Base-by-base conservation (phyloP, 192 early-diverging fungal genomes). In the Coemansia sp. region DNA sequence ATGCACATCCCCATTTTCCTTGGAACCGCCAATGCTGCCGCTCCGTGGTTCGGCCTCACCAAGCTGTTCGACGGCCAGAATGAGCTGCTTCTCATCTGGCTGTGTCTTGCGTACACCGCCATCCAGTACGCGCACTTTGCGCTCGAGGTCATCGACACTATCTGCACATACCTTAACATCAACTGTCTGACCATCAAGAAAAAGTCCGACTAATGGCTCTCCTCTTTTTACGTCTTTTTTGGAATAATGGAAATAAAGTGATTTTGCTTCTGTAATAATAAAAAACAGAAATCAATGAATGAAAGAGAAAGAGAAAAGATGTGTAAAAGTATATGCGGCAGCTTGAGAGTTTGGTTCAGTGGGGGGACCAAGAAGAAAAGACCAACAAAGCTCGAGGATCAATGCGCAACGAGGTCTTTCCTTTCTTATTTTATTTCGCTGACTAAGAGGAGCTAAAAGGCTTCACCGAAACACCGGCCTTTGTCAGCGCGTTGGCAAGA, bases 151-250 rank as follows among this genome's bases (percentile, higher is more conserved):
- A 87, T 93, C 58, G 82, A 88, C 58, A 86, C 90, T 51, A 86
- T 93, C 40, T 93, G 92, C 74, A 69, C 82, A 37, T 89, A 86
- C 71, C 85, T 93, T 59, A 90, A 93, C 65, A 93, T 93, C 68
- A 88, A 88, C 71, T 93, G 92, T 62, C 80, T 93, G 48, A 86
- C 88, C 42, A 93, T 93, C 72, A 93, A 93, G 76, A 85, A 90
- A 74, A 60, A 62, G 12, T 16, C 61, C 22, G 52, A 42, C 18
- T 56, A 63, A 54, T 61, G n/a, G 12, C 11, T n/a, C 41, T 41
- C 15, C 21, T 54, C 8, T 1, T 39, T 68, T 10, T 18, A 54
- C 52, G 13, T 13, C 36, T 67, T 36, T 12, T 15, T 55, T 47
- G 37, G 40, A 18, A 16, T 19, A 18, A 16, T 8, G 19, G 15